phyloP scores from a whole-genome alignment of 2,329 filamentous ascomycete genomes.

The Mycogone perniciosa region DNA sequence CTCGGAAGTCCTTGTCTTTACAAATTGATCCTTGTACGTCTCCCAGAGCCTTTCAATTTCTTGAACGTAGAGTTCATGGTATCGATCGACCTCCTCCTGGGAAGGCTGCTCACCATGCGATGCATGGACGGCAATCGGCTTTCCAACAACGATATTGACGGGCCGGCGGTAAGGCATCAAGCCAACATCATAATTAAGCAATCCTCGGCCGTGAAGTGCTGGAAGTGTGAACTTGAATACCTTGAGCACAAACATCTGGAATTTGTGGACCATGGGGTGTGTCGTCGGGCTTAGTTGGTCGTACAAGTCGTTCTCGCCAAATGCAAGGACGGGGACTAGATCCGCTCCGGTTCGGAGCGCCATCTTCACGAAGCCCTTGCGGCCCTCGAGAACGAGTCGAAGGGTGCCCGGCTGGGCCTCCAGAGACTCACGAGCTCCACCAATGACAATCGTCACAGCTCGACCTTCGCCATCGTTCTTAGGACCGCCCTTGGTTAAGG shows the following conservation, averaged over 20 bases:
- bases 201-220: slow-evolving; percentile 79
- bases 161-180: slow-evolving; percentile 88
- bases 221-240: slow-evolving; percentile 89
- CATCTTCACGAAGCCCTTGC: slow-evolving; percentile 91
- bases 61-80: slow-evolving; percentile 72
- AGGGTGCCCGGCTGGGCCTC: slow-evolving; percentile 75
- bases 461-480: slow-evolving; percentile 83
- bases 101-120: slow-evolving; percentile 54
- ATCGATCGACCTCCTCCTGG: slow-evolving; percentile 67
- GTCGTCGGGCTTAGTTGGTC: slow-evolving; percentile 74
- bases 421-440: slow-evolving; percentile 85
- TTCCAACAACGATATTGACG: slow-evolving; percentile 83
- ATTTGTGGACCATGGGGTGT: slow-evolving; percentile 71
- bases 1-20: slow-evolving; percentile 55
- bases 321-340: slow-evolving; percentile 83
- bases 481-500: slow-evolving; percentile 70
- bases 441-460: slow-evolving; percentile 93
- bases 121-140: slow-evolving; percentile 65
- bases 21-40: slow-evolving; percentile 71
- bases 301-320: slow-evolving; percentile 95
- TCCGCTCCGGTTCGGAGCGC: slow-evolving; percentile 89
- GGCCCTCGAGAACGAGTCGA: slow-evolving; percentile 70
- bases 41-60: slow-evolving; percentile 72
- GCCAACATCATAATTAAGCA: slow-evolving; percentile 97
- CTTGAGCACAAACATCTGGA: slow-evolving; percentile 80